Conservation (phyloP, 108 stramenopile genomes). For the Seminavis robusta region DNA sequence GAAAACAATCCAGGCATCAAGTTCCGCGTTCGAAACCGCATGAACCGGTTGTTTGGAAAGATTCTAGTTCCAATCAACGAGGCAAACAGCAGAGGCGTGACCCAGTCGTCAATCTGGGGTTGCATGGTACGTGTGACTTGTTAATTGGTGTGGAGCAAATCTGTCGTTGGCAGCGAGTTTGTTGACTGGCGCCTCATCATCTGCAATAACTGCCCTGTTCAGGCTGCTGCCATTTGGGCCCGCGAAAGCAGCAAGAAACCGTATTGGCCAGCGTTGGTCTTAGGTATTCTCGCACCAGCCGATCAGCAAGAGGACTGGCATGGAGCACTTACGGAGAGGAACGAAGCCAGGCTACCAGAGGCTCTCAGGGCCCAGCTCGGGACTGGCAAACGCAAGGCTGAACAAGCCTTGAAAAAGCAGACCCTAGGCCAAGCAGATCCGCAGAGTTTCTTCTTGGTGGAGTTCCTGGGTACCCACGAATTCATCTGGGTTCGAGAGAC, state of each 20-base stretch:
- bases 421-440: constrained; percentile 30
- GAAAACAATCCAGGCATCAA: constrained; percentile 51
- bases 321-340: constrained; percentile 61
- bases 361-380: constrained; percentile 62
- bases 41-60: constrained; percentile 76
- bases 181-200: no score
- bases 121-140: no score
- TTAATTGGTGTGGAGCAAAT: no score
- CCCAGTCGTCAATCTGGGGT: constrained; percentile 87
- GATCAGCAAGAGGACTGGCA: constrained; percentile 88
- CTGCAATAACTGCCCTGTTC: no score
- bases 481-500: constrained; percentile 86
- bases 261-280: constrained; percentile 85
- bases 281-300: constrained; percentile 83
- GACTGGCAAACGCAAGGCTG: constrained; percentile 70
- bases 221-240: constrained; percentile 88
- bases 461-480: constrained; percentile 87
- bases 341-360: constrained; percentile 80
- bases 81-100: constrained; percentile 73
- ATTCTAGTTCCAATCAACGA: constrained; percentile 73
- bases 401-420: constrained; percentile 57
- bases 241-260: constrained; percentile 87
- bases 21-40: constrained; percentile 48
- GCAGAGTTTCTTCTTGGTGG: constrained; percentile 84
- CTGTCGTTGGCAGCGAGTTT: no score